Evolutionary conservation across 495 filamentous ascomycete genomes (phyloP).

Genomic region (Trichoderma parareesei): DNA sequence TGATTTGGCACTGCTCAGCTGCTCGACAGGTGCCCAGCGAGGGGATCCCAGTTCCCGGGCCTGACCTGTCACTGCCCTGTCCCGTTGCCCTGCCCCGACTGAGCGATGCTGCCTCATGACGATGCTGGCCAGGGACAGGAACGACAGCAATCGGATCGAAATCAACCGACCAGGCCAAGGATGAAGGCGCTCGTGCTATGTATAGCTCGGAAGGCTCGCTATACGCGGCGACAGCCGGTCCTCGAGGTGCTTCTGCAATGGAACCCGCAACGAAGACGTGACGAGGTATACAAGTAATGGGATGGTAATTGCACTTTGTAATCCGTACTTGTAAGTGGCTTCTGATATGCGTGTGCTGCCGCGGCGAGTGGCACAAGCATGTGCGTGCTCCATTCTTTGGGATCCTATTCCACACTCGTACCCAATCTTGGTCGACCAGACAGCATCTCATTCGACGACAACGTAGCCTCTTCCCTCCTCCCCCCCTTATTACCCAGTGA

Average conservation of each 20-base stretch:
- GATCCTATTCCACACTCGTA: background rate
- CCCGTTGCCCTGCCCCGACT: background rate
- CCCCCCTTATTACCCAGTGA: background rate
- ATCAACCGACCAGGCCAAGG: background rate
- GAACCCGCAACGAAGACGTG: background rate
- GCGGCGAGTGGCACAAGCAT: background rate
- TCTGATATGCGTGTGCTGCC: background rate
- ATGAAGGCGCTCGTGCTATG: background rate
- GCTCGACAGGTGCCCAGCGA: background rate
- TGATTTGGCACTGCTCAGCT: background rate
- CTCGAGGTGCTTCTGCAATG: background rate
- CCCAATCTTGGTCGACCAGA: background rate
- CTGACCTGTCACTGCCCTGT: background rate
- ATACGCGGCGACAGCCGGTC: constrained; percentile 6
- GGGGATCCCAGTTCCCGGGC: no score
- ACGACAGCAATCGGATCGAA: background rate
- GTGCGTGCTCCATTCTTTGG: background rate
- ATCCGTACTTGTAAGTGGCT: background rate
- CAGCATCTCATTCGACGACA: background rate
- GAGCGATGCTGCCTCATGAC: background rate
- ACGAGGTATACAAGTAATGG: background rate
- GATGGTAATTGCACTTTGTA: background rate
- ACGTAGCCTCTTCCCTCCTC: background rate
- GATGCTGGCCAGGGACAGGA: background rate
- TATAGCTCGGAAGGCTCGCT: background rate